Evolutionary conservation across 2,329 filamentous ascomycete species (phyloP), one percentile per base, ranked within the genome.

Genomic region (Penicillium olsonii): DNA sequence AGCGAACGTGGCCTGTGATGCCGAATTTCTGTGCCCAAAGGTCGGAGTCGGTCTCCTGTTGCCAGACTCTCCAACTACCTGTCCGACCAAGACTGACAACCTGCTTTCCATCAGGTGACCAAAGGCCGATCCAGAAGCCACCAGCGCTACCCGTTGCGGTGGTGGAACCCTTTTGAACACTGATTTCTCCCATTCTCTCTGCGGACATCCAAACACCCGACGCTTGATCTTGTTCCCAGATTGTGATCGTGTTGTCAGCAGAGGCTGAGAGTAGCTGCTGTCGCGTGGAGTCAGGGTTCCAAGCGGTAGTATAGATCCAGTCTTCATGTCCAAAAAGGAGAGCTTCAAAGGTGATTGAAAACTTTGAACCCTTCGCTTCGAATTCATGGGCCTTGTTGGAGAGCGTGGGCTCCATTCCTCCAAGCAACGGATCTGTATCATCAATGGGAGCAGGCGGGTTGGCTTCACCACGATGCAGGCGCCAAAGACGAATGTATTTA

Each of bases 141-240:
- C 94, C 94, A 1, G 91, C 90, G 68, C 92, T 96, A 39, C 94
- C 94, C 0, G 94, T 99, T 0, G 94, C 94, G 3, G 92, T 96
- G 0, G 94, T 97, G 0, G 94, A 94, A 8, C 94, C 94, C 68
- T 99, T 97, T 64, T 95, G 90, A 14, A 88, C 83, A 68, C 90
- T 96, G 48, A 97, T 95, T 70, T 97, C 94, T 37, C 94, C 94
- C 33, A 99, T 81, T 52, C 94, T 81, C 12, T 89, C 87, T 39
- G 82, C 83, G 47, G 91, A 95, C 18, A 96, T 79, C 94, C 94
- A 99, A 50, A 97, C 88, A 2, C 94, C 92, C 1, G 92, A 95
- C 4, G 80, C 76, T 2, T 83, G 72, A 62, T 99, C 94, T 0
- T 89, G 82, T 65, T 94, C 87, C 94, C 94, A 99, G 46, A 99